Conservation (phyloP, 768 basidiomycete species). For the Leccinum broughii region DNA sequence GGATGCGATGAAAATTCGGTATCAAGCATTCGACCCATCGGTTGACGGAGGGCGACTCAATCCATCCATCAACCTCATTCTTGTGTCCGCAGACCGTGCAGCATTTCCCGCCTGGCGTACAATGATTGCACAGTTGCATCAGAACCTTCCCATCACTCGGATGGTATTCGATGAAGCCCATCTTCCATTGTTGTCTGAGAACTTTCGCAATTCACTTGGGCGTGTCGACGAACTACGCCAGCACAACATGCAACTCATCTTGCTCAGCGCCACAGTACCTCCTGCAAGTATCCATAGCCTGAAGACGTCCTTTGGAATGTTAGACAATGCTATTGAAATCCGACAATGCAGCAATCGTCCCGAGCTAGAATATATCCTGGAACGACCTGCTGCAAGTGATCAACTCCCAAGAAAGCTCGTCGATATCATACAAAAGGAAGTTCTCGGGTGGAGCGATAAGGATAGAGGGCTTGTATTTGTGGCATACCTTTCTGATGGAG, state of each 20-base stretch:
- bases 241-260: not conserved
- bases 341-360: not conserved
- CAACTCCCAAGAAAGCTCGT: too few species aligned
- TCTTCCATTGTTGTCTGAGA: not conserved
- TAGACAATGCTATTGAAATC: not conserved
- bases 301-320: not conserved
- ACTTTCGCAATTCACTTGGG: not conserved
- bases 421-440: too few species aligned
- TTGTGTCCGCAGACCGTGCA: not conserved
- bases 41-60: not conserved
- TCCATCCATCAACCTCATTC: not conserved
- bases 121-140: not conserved
- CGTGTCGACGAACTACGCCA: not conserved
- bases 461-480: not conserved
- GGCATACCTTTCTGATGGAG: not conserved
- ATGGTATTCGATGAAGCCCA: not conserved
- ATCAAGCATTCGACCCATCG: not conserved
- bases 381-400: not conserved
- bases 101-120: not conserved
- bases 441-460: too few species aligned
- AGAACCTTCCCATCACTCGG: not conserved
- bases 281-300: not conserved
- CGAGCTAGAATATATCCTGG: not conserved
- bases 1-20: not conserved
- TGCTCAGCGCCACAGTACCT: not conserved